phyloP scores from a whole-genome alignment of 2,329 filamentous ascomycete species.

The Parastagonospora nodorum region DNA sequence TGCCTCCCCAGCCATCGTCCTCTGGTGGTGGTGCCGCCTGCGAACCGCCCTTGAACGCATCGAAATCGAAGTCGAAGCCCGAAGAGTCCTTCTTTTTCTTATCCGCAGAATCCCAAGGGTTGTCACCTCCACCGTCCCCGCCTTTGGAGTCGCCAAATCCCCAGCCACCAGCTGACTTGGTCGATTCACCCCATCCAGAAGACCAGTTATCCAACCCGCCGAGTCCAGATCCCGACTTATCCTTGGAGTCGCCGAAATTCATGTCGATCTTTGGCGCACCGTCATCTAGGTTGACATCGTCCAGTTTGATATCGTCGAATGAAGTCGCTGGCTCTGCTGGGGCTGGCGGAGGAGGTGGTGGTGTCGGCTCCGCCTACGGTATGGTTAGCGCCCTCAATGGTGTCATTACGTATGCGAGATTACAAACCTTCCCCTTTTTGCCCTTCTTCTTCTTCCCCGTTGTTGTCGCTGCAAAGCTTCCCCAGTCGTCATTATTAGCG shows the following conservation, averaged over 20 bases:
- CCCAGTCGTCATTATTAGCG: slow-evolving; percentile 37
- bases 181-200: slow-evolving; percentile 32
- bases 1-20: slow-evolving; percentile 39
- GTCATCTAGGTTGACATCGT: slow-evolving; percentile 39
- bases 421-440: slow-evolving; percentile 48
- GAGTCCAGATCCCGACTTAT: slow-evolving; percentile 31
- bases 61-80: slow-evolving; percentile 45
- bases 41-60: slow-evolving; percentile 30
- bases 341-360: slow-evolving; percentile 35
- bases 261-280: slow-evolving; percentile 54
- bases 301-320: slow-evolving; percentile 54
- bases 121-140: slow-evolving; percentile 33
- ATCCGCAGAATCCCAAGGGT: slow-evolving; percentile 37
- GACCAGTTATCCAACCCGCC: slow-evolving; percentile 27
- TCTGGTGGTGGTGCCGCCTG: slow-evolving; percentile 20
- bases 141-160: slow-evolving; percentile 38
- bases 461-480: slow-evolving; percentile 25
- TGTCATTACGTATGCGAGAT: slow-evolving; percentile 40
- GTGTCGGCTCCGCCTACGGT: slow-evolving; percentile 32
- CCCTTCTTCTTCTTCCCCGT: slow-evolving; percentile 45
- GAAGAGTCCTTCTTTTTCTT: slow-evolving; percentile 46
- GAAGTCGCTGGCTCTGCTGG: slow-evolving; percentile 37
- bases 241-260: slow-evolving; percentile 46
- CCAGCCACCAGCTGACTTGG: slow-evolving; percentile 33
- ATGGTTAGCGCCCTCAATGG: slow-evolving; percentile 35